A percentile compares a stretch with the other conserved stretches of the same genome.
Conservation (phyloP, 169 alveolate species). For the Plasmodium relictum region DNA sequence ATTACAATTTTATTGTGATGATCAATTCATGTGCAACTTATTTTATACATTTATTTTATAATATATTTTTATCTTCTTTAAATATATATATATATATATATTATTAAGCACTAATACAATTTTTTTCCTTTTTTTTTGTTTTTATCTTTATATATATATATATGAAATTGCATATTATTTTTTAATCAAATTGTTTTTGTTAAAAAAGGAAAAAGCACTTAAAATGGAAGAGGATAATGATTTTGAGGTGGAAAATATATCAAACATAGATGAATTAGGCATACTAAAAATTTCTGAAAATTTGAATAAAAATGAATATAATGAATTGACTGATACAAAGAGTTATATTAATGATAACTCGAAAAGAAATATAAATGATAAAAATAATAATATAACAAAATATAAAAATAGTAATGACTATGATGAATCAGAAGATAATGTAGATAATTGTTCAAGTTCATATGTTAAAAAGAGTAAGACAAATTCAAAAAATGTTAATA, state of each 20-base stretch:
- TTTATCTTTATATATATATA: neutral
- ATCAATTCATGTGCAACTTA: no score
- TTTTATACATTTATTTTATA: no score
- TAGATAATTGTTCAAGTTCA: no score
- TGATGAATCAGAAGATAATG: neutral
- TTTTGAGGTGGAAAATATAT: neutral
- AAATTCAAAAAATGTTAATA: no score
- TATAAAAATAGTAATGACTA: neutral
- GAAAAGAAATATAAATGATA: neutral
- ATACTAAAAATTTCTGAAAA: no score
- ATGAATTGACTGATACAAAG: no score
- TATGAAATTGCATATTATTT: neutral
- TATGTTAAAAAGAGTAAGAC: no score
- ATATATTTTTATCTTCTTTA: neutral
- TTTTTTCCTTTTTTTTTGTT: neutral
- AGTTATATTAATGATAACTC: neutral
- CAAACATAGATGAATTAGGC: no score
- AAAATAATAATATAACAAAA: neutral
- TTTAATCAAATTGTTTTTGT: neutral
- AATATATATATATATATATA: constrained; percentile 7
- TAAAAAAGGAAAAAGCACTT: neutral
- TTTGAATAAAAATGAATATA: no score
- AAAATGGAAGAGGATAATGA: neutral
- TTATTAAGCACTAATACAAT: neutral
- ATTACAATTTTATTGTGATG: no score